Conservation (phyloP, 202 grass and related monocot genomes). For the Schoenoplectus triqueter region DNA sequence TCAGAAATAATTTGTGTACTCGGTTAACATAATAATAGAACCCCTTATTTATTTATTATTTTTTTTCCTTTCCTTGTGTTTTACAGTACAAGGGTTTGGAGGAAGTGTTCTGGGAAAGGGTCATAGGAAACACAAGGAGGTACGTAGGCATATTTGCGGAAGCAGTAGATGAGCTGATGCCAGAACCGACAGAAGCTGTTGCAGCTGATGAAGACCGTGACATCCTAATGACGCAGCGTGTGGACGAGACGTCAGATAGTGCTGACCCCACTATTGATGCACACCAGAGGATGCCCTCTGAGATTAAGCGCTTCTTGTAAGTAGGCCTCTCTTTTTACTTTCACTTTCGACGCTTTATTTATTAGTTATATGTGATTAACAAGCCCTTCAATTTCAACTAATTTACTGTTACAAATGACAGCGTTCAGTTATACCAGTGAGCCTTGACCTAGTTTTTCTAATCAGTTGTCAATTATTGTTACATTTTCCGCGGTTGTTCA, state of each 20-base stretch:
- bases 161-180: conserved; percentile 90
- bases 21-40: not conserved
- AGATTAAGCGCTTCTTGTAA: conserved; percentile 98
- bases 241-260: conserved; percentile 67
- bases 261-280: conserved; percentile 56
- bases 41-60: not conserved
- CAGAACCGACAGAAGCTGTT: conserved; percentile 84
- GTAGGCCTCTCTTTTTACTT: conserved; percentile 18
- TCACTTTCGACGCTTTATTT: conserved; percentile 15
- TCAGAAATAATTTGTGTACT: not conserved
- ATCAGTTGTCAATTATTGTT: not conserved
- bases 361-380: not conserved
- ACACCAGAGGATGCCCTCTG: conserved; percentile 86
- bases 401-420: not conserved
- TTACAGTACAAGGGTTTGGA: conserved; percentile 79
- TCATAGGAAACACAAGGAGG: conserved; percentile 78
- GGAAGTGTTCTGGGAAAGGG: conserved; percentile 80
- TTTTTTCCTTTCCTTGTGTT: not conserved
- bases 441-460: too few species aligned
- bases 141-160: conserved; percentile 80
- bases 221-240: conserved; percentile 96
- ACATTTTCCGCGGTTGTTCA: not conserved
- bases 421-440: not conserved
- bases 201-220: conserved; percentile 68
- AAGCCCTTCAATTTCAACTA: not conserved